phyloP scores from a whole-genome alignment of 495 filamentous ascomycete genomes.

The Glutinoglossum americanum region DNA sequence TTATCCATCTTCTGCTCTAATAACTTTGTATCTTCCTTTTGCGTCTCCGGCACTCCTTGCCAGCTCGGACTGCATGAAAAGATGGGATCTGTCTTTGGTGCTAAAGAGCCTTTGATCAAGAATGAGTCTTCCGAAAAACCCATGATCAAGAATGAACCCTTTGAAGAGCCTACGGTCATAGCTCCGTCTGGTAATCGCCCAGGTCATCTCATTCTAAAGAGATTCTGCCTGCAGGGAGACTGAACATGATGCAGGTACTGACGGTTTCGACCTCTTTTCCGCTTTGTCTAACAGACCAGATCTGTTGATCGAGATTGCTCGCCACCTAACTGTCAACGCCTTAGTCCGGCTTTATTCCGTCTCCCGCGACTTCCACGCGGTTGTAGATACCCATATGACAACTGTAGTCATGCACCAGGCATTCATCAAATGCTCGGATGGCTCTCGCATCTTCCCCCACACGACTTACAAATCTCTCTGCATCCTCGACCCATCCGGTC shows the following conservation, averaged over 20 bases:
- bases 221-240: not conserved
- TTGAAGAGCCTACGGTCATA: not conserved
- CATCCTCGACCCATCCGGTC: conserved; percentile 24
- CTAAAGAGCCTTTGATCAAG: not conserved
- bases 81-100: not conserved
- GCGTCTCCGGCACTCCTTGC: not conserved
- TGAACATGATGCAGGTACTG: not conserved
- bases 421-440: conserved; percentile 21
- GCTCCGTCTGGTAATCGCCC: not conserved
- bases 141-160: not conserved
- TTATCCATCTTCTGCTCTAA: not conserved
- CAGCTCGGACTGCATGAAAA: not conserved
- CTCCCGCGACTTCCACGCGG: conserved; percentile 30
- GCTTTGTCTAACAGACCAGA: conserved; percentile 26
- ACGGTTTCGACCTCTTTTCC: conserved; percentile 23
- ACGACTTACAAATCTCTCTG: conserved; percentile 28
- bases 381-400: conserved; percentile 23
- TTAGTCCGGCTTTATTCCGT: conserved; percentile 35
- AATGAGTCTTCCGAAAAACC: not conserved
- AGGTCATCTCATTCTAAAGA: not conserved
- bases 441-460: conserved; percentile 27
- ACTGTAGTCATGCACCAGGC: conserved; percentile 22
- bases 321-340: conserved; percentile 24
- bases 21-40: not conserved
- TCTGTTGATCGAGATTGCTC: conserved; percentile 26